Percentiles rank a stretch among this genome's conserved stretches.
phyloP scores from a whole-genome alignment of 768 basidiomycete species.

The Boletus rubescentipes region DNA sequence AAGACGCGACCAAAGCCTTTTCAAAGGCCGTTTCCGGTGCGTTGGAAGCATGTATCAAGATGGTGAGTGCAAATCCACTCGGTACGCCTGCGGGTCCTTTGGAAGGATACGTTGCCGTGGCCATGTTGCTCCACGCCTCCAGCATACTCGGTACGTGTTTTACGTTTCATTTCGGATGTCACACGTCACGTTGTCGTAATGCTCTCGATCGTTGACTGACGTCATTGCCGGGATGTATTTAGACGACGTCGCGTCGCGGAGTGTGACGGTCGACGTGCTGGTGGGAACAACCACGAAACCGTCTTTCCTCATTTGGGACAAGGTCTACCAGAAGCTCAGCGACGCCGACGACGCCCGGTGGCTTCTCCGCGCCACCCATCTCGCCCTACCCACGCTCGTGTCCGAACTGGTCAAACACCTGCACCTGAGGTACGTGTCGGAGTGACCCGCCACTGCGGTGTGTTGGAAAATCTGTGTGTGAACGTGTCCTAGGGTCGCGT shows the following conservation, averaged over 20 bases:
- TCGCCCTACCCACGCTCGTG: constrained; percentile 46
- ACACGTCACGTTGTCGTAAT: background rate
- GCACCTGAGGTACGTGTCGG: constrained; percentile 40
- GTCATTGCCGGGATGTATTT: background rate
- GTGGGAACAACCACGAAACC: constrained; percentile 59
- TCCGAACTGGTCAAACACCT: constrained; percentile 53
- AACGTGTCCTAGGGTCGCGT: constrained; percentile 44
- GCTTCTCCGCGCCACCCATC: constrained; percentile 68
- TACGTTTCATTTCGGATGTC: background rate
- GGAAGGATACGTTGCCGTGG: constrained; percentile 80
- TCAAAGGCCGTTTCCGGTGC: constrained; percentile 54
- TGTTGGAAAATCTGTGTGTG: background rate
- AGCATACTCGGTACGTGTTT: constrained; percentile 51
- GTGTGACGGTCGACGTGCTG: constrained; percentile 48
- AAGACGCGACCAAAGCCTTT: constrained; percentile 49
- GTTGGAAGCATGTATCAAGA: constrained; percentile 71
- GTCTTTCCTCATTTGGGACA: constrained; percentile 86
- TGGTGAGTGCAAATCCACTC: constrained; percentile 58
- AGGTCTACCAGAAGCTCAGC: constrained; percentile 72
- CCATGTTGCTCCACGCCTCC: constrained; percentile 59
- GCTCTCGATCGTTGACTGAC: too few species aligned
- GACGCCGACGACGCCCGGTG: constrained; percentile 67
- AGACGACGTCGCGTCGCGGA: constrained; percentile 51
- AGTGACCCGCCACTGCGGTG: too few species aligned
- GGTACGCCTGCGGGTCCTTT: constrained; percentile 63